phyloP scores from a whole-genome alignment of 768 basidiomycete species.

The Rhizopogon roseolus region DNA sequence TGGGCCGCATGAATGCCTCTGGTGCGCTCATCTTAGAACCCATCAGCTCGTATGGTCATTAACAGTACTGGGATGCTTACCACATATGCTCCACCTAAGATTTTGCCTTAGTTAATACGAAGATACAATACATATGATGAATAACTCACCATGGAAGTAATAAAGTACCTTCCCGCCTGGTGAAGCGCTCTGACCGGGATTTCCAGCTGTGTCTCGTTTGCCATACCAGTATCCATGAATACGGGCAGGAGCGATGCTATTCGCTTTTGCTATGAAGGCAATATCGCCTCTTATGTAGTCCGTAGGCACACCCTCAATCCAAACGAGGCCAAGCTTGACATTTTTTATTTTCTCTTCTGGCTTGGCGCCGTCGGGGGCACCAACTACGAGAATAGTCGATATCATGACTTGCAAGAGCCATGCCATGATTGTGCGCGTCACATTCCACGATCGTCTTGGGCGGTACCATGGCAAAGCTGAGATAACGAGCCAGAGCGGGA shows the following conservation, averaged over 20 bases:
- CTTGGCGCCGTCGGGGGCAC: not conserved
- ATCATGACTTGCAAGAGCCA: not conserved
- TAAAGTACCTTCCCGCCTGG: slow-evolving; percentile 17
- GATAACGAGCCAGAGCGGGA: slow-evolving; percentile 13
- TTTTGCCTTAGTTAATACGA: not conserved
- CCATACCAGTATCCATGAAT: slow-evolving; percentile 26
- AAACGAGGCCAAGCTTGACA: not conserved
- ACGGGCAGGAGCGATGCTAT: slow-evolving; percentile 14
- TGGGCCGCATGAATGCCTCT: slow-evolving; percentile 15
- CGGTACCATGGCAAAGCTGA: slow-evolving; percentile 13
- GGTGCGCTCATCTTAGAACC: slow-evolving; percentile 21
- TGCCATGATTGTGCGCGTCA: slow-evolving; percentile 32
- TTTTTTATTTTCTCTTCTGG: not conserved
- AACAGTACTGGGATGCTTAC: not conserved
- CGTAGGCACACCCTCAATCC: slow-evolving; percentile 1
- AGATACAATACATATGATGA: too few relatives aligned
- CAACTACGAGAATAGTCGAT: not conserved
- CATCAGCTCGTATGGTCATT: too few relatives aligned
- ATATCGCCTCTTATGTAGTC: not conserved
- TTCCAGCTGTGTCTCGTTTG: slow-evolving; percentile 1
- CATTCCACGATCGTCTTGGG: slow-evolving; percentile 34
- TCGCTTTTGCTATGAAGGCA: not conserved
- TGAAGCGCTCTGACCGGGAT: slow-evolving; percentile 9
- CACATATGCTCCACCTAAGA: slow-evolving; percentile 4
- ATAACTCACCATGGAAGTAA: not conserved